Evolutionary conservation across 1,284 basidiomycete species (phyloP).

Genomic region (Sporisorium iseilematis-ciliati): DNA sequence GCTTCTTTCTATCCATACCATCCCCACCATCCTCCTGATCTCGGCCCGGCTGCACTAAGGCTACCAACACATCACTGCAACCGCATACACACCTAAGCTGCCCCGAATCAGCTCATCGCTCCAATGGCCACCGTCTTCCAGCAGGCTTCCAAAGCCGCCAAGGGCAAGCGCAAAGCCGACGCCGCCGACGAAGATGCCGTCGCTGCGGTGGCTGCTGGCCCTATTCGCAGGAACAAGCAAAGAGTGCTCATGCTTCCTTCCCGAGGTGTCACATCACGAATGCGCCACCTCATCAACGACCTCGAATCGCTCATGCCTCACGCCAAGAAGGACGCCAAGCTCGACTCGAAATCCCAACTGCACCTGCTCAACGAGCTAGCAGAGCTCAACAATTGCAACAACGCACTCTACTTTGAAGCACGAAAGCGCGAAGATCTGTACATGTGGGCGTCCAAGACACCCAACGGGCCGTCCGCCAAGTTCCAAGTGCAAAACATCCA

Average conservation of each 20-base stretch:
- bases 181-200: conserved; percentile 22
- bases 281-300: conserved; percentile 97
- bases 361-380: conserved; percentile 95
- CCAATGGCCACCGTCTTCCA: conserved; percentile 54
- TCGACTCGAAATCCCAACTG: conserved; percentile 96
- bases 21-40: no score
- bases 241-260: conserved; percentile 90
- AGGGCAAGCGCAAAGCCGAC: conserved; percentile 59
- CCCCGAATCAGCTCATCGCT: background rate
- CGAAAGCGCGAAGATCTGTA: conserved; percentile 90
- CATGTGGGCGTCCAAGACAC: conserved; percentile 95
- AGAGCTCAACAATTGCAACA: conserved; percentile 98
- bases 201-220: no score
- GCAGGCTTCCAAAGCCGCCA: conserved; percentile 48
- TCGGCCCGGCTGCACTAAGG: background rate
- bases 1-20: no score
- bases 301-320: conserved; percentile 91
- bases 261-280: conserved; percentile 92
- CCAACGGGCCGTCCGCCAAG: conserved; percentile 96
- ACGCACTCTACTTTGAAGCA: conserved; percentile 96
- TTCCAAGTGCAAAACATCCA: conserved; percentile 98
- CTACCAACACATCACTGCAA: background rate
- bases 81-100: background rate
- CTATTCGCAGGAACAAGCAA: conserved; percentile 72
- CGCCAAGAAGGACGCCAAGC: conserved; percentile 81